phyloP scores from a whole-genome alignment of 805 yeast species.

The Nakazawaea laoshanensis region DNA sequence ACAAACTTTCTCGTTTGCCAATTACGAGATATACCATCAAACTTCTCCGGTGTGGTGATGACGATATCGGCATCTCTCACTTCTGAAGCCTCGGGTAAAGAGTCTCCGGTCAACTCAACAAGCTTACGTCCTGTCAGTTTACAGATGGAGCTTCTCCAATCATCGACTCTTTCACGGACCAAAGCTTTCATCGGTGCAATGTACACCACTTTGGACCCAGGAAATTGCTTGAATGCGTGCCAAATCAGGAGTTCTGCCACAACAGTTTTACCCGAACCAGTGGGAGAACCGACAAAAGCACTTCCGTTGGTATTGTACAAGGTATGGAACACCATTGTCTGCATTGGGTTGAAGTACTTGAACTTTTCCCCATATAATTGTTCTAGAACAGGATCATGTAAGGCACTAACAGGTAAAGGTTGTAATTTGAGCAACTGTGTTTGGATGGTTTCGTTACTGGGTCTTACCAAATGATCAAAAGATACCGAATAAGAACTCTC shows the following conservation, averaged over 20 bases:
- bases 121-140: constrained; percentile 38
- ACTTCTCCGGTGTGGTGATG: constrained; percentile 80
- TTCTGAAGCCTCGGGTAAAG: constrained; percentile 61
- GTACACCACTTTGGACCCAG: constrained; percentile 73
- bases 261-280: constrained; percentile 97
- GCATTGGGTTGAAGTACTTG: constrained; percentile 95
- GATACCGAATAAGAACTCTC: constrained; percentile 72
- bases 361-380: constrained; percentile 59
- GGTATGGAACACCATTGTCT: constrained; percentile 91
- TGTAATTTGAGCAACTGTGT: constrained; percentile 74
- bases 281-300: constrained; percentile 94
- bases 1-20: constrained; percentile 78
- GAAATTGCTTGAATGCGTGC: constrained; percentile 85
- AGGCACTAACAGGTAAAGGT: constrained; percentile 79
- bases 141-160: constrained; percentile 56
- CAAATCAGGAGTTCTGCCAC: constrained; percentile 96
- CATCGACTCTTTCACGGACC: constrained; percentile 76
- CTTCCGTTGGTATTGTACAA: constrained; percentile 71
- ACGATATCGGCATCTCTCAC: constrained; percentile 66
- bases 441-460: constrained; percentile 77
- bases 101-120: constrained; percentile 80
- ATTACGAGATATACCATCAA: constrained; percentile 80
- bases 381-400: constrained; percentile 62
- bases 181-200: constrained; percentile 89
- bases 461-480: constrained; percentile 83